Percentiles rank a stretch among this genome's conserved stretches.
Conservation (phyloP, 176 grass and related monocot genomes). For the maize (Zea mays) region Zm-B73-REFERENCE-NAM-5.0 NC_050102.1:180292001-180292500, state of each 20-base stretch:
- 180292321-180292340: constrained; percentile 84
- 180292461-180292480: constrained; percentile 17
- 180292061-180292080: neutral
- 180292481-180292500: neutral
- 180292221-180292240: constrained; percentile 12
- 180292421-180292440: constrained; percentile 94
- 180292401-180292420: constrained; percentile 87
- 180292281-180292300: constrained; percentile 83
- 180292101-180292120: neutral
- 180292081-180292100: neutral
- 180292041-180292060: neutral
- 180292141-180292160: neutral
- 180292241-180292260: constrained; percentile 22
- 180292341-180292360: constrained; percentile 71
- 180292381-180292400: constrained; percentile 90
- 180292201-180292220: constrained; percentile 27
- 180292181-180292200: neutral
- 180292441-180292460: constrained; percentile 98
- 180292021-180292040: constrained; percentile 6
- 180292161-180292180: constrained; percentile 11
- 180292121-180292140: neutral
- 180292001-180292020: constrained; percentile 8
- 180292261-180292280: constrained; percentile 98
- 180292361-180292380: constrained; percentile 73
- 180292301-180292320: constrained; percentile 94